Conservation (phyloP, 1,139 yeast genomes). For the Pneumocystis jirovecii region DNA sequence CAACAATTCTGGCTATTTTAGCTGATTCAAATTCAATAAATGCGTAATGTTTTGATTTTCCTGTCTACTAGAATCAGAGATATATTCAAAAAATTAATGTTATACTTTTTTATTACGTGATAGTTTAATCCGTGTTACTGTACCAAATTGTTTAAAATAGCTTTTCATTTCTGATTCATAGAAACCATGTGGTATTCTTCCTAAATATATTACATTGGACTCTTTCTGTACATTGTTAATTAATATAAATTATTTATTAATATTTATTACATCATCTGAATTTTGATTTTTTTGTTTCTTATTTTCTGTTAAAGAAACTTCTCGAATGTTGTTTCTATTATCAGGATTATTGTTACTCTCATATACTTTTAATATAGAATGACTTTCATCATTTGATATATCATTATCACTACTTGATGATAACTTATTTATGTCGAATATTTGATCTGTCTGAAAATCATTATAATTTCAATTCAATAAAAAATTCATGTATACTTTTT, state of each 20-base stretch:
- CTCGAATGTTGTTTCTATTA: conserved; percentile 8
- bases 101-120: conserved; percentile 60
- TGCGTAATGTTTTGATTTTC: conserved; percentile 84
- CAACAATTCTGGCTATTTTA: conserved; percentile 75
- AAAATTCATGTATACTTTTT: neutral
- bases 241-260: neutral
- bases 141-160: conserved; percentile 84
- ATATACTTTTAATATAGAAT: neutral
- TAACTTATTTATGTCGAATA: neutral
- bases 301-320: conserved; percentile 14
- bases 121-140: conserved; percentile 56
- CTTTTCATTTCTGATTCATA: conserved; percentile 66
- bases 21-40: conserved; percentile 64
- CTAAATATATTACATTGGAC: conserved; percentile 67
- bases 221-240: conserved; percentile 12
- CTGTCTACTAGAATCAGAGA: conserved; percentile 32
- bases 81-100: neutral
- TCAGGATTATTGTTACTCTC: conserved; percentile 6
- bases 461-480: neutral
- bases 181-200: conserved; percentile 86
- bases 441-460: neutral
- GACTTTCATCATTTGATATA: neutral
- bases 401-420: neutral
- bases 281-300: conserved; percentile 13
- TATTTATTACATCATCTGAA: neutral